Base-by-base conservation (phyloP, 768 basidiomycete species). In the Suillus subaureus region DNA sequence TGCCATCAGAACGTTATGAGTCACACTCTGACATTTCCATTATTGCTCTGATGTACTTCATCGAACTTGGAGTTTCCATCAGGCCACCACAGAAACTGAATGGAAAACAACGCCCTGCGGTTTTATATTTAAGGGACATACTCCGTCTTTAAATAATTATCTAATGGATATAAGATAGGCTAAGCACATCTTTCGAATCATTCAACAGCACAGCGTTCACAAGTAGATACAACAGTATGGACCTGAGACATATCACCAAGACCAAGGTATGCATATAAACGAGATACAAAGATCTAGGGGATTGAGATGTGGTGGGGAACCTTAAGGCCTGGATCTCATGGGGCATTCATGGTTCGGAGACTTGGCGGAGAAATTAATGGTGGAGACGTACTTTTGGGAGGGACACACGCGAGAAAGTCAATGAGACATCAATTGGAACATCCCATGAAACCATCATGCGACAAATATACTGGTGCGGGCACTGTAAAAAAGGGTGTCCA, bases 401-500 rank as follows among this genome's bases (percentile, higher is more conserved):
- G n/a, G 56, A 40, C 26, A 21, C 40, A 42, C 26, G 4, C 35
- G 39, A 58, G 57, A 12, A 60, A 11, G 26, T 60, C 18, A 31
- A 42, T 4, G 58, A 31, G 28, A 31, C 18, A 60, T 28, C 12
- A 31, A 42, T 18, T 18, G 23, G 4, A 40, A 26, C 16, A 16
- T 58, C 39, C 37, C 23, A 42, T 42, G 26, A 42, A 18, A 28
- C 4, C 23, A 57, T 67, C 61, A 74, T 4, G 47, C 47, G 7
- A 62, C 66, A 62, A 69, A 40, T 42, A 69, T 52, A 61, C 76
- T 75, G 55, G 75, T 78, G 42, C 70, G 73, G 9, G 76, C 75
- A 61, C 75, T 76, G 47, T 76, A 77, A 66, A 70, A 76, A 37
- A 64, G 43, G n/a, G 74, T 69, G 47, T 68, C 74, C 18, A 54